Conservation (phyloP, 257 asterid species). For the Scutellaria baicalensis region DNA sequence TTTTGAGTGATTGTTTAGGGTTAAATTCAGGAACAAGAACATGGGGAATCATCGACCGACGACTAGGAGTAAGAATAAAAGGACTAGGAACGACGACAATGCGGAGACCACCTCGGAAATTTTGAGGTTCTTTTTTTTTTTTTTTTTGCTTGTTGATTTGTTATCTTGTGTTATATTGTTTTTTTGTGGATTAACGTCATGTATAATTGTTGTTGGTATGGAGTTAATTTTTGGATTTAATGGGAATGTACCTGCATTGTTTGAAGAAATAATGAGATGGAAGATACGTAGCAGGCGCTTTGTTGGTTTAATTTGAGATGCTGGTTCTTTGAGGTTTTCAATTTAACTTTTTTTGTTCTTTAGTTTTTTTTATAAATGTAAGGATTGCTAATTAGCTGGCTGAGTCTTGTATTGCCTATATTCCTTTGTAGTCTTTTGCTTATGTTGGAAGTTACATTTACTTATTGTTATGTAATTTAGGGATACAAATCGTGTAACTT, state of each 20-base stretch:
- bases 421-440: not conserved
- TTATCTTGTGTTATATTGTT: not conserved
- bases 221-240: not conserved
- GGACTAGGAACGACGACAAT: slow-evolving; percentile 64
- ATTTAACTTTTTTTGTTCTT: not conserved
- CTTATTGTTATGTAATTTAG: not conserved
- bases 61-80: slow-evolving; percentile 85
- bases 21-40: not conserved
- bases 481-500: not conserved
- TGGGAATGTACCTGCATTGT: not conserved
- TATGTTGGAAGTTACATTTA: slow-evolving; percentile 8
- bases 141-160: not conserved
- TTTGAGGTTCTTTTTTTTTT: slow-evolving; percentile 39
- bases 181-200: not conserved
- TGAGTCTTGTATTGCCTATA: not conserved
- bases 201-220: not conserved
- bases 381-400: not conserved
- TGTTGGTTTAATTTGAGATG: not conserved
- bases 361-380: not conserved
- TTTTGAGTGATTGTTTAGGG: slow-evolving; percentile 14
- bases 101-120: slow-evolving; percentile 54
- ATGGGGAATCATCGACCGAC: slow-evolving; percentile 84
- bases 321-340: not conserved
- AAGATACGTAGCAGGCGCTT: not conserved
- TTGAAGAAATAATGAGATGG: not conserved